phyloP scores from a whole-genome alignment of 306 rosid species.

The Hippophae rhamnoides region DNA sequence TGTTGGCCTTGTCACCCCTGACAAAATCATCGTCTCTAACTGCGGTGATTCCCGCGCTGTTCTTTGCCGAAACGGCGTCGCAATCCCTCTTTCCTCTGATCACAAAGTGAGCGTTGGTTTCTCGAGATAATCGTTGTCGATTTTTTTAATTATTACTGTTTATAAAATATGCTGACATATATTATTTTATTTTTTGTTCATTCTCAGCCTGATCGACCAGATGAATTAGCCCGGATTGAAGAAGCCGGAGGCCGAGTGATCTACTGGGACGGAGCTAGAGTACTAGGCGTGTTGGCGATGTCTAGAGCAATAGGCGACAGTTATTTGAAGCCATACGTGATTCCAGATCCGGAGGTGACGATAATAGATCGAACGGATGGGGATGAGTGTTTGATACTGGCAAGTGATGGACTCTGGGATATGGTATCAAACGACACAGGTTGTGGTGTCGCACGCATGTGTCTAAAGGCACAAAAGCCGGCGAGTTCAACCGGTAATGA shows the following conservation, averaged over 20 bases:
- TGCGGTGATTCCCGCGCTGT: conserved; percentile 96
- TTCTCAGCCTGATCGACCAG: conserved; percentile 82
- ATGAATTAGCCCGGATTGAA: conserved; percentile 65
- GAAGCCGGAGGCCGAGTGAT: conserved; percentile 82
- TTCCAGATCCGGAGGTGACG: conserved; percentile 80
- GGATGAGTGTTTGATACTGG: conserved; percentile 75
- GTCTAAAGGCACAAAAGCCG: conserved; percentile 38
- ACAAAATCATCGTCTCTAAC: conserved; percentile 62
- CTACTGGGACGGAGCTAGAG: conserved; percentile 82
- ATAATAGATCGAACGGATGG: conserved; percentile 46
- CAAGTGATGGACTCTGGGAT: conserved; percentile 92
- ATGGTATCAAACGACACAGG: conserved; percentile 81
- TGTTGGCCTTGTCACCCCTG: conserved; percentile 38
- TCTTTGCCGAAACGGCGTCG: conserved; percentile 57
- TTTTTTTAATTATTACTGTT: neutral
- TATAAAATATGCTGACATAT: neutral
- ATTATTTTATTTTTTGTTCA: neutral
- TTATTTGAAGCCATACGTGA: conserved; percentile 76
- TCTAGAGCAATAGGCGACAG: conserved; percentile 89
- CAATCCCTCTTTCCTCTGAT: conserved; percentile 69
- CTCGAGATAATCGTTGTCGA: neutral
- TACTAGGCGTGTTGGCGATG: conserved; percentile 83
- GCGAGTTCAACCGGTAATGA: conserved; percentile 20
- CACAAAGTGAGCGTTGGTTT: conserved; percentile 47
- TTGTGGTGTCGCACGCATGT: conserved; percentile 61